Base-by-base conservation (phyloP, 2,329 filamentous ascomycete species). In the Aureobasidium sp. region DNA sequence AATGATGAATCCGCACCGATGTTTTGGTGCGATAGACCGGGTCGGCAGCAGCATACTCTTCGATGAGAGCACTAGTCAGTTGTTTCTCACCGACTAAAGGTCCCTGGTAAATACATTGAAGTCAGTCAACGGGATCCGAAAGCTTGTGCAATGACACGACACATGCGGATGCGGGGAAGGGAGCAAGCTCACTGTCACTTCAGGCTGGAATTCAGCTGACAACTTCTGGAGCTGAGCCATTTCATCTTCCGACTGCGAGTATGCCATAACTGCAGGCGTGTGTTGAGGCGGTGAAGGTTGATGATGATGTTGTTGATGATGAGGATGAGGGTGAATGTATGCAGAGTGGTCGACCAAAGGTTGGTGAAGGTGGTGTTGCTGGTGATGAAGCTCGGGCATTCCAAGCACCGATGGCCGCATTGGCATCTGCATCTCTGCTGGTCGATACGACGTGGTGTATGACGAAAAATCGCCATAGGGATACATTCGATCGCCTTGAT, bases 41-140 rank as follows among this genome's bases (percentile, higher is more conserved):
- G 73, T 97, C 92, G 65, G 91, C 92, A 75, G 89, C 88, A 64
- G 91, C 89, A 77, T 96, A 97, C 74, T 96, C 90, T 66, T 87
- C 82, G 17, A 89, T 86, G 71, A 99, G 91, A 67, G 82, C 84
- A 68, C 86, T 83, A 75, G 87, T 95, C 57, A 89, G 84, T 70
- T 86, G 85, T 75, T 89, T 90, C 64, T 87, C 82, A 69, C 91
- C 89, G 67, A 97, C 88, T 55, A 92, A 80, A 64, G 90, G 89
- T 62, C 91, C 91, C 93, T 97, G 70, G 26, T 48, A n/a, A 32
- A 48, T 56, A 48, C 36, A 17, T 20, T 20, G 20, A 20, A 15
- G 62, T 62, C 48, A 63, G 55, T 37, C 27, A 41, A 60, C 48
- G 41, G 44, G 48, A n/a, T 36, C 48, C 61, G 36, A 53, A 42